A percentile compares a stretch with the other conserved stretches of the same genome.
phyloP scores from a whole-genome alignment of 192 early-diverging fungal genomes.

The Funneliformis mosseae region DNA sequence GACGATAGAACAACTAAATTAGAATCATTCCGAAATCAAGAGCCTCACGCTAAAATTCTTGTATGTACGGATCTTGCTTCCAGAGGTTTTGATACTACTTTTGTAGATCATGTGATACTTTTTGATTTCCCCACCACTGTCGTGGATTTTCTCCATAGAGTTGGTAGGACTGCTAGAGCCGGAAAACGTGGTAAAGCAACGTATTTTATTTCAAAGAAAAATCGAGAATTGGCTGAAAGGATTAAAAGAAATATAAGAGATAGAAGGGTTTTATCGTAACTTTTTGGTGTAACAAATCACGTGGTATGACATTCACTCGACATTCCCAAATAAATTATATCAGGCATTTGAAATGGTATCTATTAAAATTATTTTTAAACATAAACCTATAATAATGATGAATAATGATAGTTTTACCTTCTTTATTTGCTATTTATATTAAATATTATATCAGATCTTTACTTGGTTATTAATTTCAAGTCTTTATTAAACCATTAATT shows the following conservation, averaged over 20 bases:
- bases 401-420: too few species aligned
- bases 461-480: too few species aligned
- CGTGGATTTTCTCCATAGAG: conserved; percentile 91
- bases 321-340: too few species aligned
- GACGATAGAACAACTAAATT: conserved; percentile 47
- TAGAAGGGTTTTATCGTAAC: conserved; percentile 48
- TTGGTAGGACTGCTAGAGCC: conserved; percentile 87
- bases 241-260: conserved; percentile 61
- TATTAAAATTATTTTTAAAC: too few species aligned
- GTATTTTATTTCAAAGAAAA: conserved; percentile 75
- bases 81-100: conserved; percentile 86
- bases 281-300: too few species aligned
- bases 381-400: too few species aligned
- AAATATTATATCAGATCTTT: too few species aligned
- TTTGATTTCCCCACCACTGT: conserved; percentile 91
- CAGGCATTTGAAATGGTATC: too few species aligned
- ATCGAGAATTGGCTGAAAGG: conserved; percentile 65
- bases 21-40: conserved; percentile 42
- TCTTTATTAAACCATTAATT: too few species aligned
- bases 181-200: conserved; percentile 80
- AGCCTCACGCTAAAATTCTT: conserved; percentile 55
- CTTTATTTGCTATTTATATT: too few species aligned
- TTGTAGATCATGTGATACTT: conserved; percentile 84
- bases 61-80: conserved; percentile 92
- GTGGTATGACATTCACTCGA: too few species aligned